Conservation (phyloP, 768 basidiomycete genomes). For the Lactarius psammicola region DNA sequence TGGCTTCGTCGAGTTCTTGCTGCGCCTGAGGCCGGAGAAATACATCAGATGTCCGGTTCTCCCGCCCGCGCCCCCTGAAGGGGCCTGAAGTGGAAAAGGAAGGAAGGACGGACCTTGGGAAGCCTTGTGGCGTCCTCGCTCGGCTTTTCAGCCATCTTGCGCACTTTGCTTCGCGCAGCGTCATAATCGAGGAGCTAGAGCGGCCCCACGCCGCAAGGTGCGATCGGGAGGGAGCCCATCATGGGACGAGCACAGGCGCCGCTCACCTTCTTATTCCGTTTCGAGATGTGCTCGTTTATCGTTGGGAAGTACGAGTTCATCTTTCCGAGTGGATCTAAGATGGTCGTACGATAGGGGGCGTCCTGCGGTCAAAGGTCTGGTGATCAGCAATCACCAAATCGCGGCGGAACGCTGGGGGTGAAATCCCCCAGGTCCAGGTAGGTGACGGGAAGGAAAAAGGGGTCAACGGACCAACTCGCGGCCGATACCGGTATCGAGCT, state of each 20-base stretch:
- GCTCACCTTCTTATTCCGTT: slow-evolving; percentile 92
- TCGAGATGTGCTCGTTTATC: slow-evolving; percentile 89
- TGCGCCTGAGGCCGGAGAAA: slow-evolving; percentile 64
- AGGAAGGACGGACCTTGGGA: slow-evolving; percentile 58
- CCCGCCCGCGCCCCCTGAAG: too few relatives aligned
- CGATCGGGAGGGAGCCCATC: slow-evolving; percentile 19
- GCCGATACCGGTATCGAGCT: slow-evolving; percentile 81
- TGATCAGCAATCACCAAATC: slow-evolving; percentile 4
- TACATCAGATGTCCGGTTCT: too few relatives aligned
- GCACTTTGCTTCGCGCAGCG: slow-evolving; percentile 82
- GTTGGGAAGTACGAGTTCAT: slow-evolving; percentile 95
- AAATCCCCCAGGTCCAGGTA: background rate
- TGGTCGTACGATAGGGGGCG: slow-evolving; percentile 88
- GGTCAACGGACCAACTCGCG: slow-evolving; percentile 72
- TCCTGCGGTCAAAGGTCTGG: slow-evolving; percentile 52
- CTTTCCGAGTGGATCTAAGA: slow-evolving; percentile 94
- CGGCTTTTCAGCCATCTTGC: slow-evolving; percentile 89
- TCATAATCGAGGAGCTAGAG: slow-evolving; percentile 91
- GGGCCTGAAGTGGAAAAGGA: background rate
- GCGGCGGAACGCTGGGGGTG: slow-evolving; percentile 1
- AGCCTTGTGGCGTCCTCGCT: slow-evolving; percentile 91
- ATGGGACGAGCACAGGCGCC: background rate
- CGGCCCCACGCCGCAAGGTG: slow-evolving; percentile 8
- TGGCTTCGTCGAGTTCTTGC: slow-evolving; percentile 92
- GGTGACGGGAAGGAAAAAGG: background rate